Base-by-base conservation (phyloP, 257 asterid species). In the Solanum acaule region DNA sequence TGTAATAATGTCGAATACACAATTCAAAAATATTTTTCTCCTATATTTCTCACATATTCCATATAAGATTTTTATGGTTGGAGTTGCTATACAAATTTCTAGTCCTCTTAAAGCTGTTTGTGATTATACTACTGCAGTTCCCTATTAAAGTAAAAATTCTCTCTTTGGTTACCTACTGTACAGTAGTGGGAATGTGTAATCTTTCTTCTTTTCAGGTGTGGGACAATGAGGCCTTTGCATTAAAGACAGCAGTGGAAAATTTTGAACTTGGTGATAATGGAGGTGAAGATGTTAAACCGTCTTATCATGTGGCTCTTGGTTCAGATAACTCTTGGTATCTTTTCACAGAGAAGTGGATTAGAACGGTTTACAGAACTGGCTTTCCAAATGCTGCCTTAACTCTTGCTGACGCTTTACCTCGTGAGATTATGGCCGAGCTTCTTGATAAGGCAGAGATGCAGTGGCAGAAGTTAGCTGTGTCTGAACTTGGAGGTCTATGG, bases 321-420 rank as follows among this genome's bases (percentile, higher is more conserved):
- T 97, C 99, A 81, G 99, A 97, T 92, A 97, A 97, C 89, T 96
- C 99, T 37, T 97, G 99, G 99, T 95, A 96, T 92, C 98, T 97
- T 92, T 97, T 97, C 90, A 97, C 99, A 2, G 98, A 96, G 93
- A 97, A 93, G 94, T 97, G 99, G 99, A 94, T 97, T 85, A 92
- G 90, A 94, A 89, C 93, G 84, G 91, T 97, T 86, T 97, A 96
- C 84, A 96, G 89, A 91, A 90, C 94, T 83, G 98, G 99, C 83
- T 94, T 97, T 91, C 99, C 99, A 63, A 94, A 97, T 88, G 93
- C 91, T 77, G 94, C 99, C 86, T 90, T 96, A 93, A 91, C 95
- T 85, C 88, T 78, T 72, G 99, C 96, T 87, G 96, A 92, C 86
- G 94, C 96, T 86, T 92, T 95, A 91, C 99, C 99, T 84, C 96